Conservation (phyloP, 2,329 filamentous ascomycete genomes). For the Mollisiaceae sp. region DNA sequence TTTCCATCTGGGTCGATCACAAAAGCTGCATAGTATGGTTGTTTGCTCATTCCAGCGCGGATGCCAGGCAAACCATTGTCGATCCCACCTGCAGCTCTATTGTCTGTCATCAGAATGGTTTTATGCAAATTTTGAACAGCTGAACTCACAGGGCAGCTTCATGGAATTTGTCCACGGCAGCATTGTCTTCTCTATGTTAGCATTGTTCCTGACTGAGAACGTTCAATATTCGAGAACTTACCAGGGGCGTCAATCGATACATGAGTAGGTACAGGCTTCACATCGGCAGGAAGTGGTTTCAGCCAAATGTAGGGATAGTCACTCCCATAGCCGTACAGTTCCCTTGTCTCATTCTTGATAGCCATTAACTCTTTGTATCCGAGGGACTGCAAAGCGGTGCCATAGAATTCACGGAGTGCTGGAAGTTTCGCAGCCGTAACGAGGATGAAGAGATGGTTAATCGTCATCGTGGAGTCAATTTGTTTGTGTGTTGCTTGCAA, state of each 20-base stretch:
- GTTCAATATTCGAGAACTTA: not conserved
- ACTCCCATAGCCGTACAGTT: conserved; percentile 26
- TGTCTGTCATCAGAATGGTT: not conserved
- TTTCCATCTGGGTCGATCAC: conserved; percentile 28
- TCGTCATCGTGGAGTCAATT: conserved; percentile 27
- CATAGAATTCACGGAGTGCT: conserved; percentile 25
- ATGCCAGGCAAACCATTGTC: conserved; percentile 32
- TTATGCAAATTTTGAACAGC: not conserved
- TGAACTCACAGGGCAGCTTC: conserved; percentile 23
- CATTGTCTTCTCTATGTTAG: conserved; percentile 20
- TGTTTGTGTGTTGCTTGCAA: not conserved
- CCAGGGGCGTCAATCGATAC: conserved; percentile 28
- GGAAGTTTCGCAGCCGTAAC: conserved; percentile 19
- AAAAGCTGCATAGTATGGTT: conserved; percentile 31
- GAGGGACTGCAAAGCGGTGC: conserved; percentile 21
- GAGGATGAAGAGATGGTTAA: conserved; percentile 31
- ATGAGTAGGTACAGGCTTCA: conserved; percentile 26
- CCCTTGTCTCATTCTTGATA: conserved; percentile 11
- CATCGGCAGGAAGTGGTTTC: conserved; percentile 19
- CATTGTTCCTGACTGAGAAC: not conserved
- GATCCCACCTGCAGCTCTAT: conserved; percentile 26
- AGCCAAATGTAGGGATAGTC: conserved; percentile 32
- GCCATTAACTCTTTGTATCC: conserved; percentile 27
- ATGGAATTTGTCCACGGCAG: conserved; percentile 26
- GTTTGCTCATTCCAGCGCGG: conserved; percentile 27